Percentiles rank a stretch among this genome's conserved stretches.
phyloP scores from a whole-genome alignment of 1,139 yeast species.

The Debaryomycetaceae sp. region DNA sequence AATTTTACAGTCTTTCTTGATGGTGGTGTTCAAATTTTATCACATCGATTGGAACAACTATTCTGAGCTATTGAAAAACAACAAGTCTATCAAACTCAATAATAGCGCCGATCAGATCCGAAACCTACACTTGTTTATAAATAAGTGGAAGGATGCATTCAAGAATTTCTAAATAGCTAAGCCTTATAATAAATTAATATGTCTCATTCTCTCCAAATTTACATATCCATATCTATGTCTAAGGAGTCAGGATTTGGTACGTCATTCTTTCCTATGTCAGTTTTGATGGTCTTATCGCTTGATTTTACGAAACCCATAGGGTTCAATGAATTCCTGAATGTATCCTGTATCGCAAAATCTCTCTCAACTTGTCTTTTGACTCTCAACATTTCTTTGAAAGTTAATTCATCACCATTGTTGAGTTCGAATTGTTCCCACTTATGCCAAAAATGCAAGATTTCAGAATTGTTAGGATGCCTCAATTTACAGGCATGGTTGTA shows the following conservation, averaged over 20 bases:
- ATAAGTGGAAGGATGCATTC: constrained; percentile 36
- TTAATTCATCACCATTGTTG: constrained; percentile 62
- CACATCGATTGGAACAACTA: constrained; percentile 44
- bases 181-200: background rate
- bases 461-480: constrained; percentile 15
- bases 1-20: constrained; percentile 32
- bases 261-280: constrained; percentile 5
- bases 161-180: constrained; percentile 8
- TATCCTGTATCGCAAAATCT: constrained; percentile 33
- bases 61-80: constrained; percentile 29
- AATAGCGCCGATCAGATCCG: constrained; percentile 29
- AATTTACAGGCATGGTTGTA: constrained; percentile 36
- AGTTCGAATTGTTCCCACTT: constrained; percentile 76
- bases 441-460: constrained; percentile 44
- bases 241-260: constrained; percentile 63
- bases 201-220: constrained; percentile 1
- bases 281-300: constrained; percentile 14
- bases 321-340: constrained; percentile 24
- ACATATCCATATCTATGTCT: constrained; percentile 53
- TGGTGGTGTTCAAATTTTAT: constrained; percentile 35
- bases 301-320: constrained; percentile 59
- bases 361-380: constrained; percentile 41
- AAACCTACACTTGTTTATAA: constrained; percentile 37
- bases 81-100: constrained; percentile 39
- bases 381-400: constrained; percentile 73